Base-by-base conservation (phyloP, 345 rosid genomes). In the Angophora floribunda region DNA sequence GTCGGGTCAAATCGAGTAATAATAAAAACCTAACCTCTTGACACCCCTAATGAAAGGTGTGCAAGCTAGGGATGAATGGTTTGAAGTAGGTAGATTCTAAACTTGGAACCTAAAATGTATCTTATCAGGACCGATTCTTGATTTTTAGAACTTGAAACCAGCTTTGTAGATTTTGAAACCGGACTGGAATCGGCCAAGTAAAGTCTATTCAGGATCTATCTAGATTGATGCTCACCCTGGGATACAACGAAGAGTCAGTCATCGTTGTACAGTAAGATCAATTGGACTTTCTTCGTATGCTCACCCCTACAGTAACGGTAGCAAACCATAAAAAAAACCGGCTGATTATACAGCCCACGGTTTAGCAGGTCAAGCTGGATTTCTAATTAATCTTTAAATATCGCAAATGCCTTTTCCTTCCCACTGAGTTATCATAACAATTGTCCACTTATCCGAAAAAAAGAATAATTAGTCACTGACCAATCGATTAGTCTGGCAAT, bases 41-140 rank as follows among this genome's bases (percentile, higher is more conserved):
- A 36, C 41, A 36, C 41, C 41, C 41, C 41, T 36, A 36, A 36
- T 36, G 4, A 36, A 36, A 61, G 4, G 7, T 5, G 28, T 28
- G 67, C 32, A 61, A 61, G 16, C 2, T 5, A 61, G 7, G 6
- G 32, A 28, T 26, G 30, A 26, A 3, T 4, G 1, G 2, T 26
- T 61, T 61, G 11, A 26, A 30, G 4, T 3, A 26, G 13, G 15
- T 61, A 26, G 30, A 30, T 26, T 61, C 15, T 14, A 11, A 12
- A 59, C 30, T 7, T 2, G 1, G 2, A 61, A 61, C 2, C 14
- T 1, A 26, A 0, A 59, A 59, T 6, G 7, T 61, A 61, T 1
- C 3, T 7, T 2, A 61, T 28, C 67, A 5, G 12, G 15, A 61
- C 10, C 13, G 67, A 61, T 11, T 16, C 5, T 6, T 6, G 15